A percentile compares a stretch with the other conserved stretches of the same genome.
Evolutionary conservation across 768 basidiomycete species (phyloP).

Genomic region (Serendipita vermifera): DNA sequence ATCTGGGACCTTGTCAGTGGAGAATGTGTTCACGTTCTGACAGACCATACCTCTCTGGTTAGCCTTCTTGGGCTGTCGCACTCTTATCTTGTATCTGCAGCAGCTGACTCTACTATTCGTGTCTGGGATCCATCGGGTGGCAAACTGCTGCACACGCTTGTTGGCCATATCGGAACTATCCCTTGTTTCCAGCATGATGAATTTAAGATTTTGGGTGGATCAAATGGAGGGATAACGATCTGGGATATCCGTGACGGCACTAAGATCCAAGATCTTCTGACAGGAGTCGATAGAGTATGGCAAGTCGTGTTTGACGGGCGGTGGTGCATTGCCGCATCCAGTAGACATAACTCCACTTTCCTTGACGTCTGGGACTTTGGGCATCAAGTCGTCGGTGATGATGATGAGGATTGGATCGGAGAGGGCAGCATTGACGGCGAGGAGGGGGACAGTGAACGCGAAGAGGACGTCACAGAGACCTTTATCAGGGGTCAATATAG

Average conservation of each 20-base stretch:
- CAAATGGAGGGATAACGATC: constrained; percentile 93
- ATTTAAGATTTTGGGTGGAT: constrained; percentile 89
- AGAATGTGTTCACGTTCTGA: constrained; percentile 62
- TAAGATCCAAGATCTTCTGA: constrained; percentile 76
- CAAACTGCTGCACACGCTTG: constrained; percentile 64
- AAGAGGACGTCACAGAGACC: constrained; percentile 39
- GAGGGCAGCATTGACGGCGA: constrained; percentile 52
- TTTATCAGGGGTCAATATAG: constrained; percentile 50
- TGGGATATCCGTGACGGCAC: constrained; percentile 88
- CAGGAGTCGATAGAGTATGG: constrained; percentile 91
- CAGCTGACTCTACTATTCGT: constrained; percentile 88
- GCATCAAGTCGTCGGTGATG: constrained; percentile 32
- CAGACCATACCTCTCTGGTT: constrained; percentile 89
- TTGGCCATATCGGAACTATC: constrained; percentile 92
- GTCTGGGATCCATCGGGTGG: constrained; percentile 88
- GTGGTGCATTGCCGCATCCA: constrained; percentile 90
- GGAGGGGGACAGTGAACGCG: constrained; percentile 34
- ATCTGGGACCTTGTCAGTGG: constrained; percentile 86
- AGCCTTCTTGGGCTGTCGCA: constrained; percentile 84
- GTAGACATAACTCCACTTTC: constrained; percentile 60
- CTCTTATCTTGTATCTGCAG: constrained; percentile 85
- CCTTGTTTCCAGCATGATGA: constrained; percentile 99
- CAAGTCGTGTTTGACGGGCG: constrained; percentile 91
- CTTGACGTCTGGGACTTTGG: constrained; percentile 90
- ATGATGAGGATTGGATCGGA: constrained; percentile 64